Conservation (phyloP, 495 filamentous ascomycete species). For the Podospora tetraspora region DNA sequence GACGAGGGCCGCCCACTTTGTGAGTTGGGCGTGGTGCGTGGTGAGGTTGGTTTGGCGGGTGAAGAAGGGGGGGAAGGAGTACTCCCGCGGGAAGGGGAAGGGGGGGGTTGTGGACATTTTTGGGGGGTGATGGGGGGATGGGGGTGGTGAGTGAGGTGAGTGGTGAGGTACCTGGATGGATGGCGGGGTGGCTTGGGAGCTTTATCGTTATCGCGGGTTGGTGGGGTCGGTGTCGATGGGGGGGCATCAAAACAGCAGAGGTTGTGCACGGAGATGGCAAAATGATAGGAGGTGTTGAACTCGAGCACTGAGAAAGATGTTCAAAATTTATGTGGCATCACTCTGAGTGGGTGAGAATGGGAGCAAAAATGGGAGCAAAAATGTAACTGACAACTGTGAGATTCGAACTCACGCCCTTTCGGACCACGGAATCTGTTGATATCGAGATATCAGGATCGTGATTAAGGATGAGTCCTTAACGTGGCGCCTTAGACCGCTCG, state of each 20-base stretch:
- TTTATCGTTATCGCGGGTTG: conserved; percentile 7
- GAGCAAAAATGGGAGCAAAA: not conserved
- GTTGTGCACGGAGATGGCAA: not conserved
- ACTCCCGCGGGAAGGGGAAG: conserved; percentile 48
- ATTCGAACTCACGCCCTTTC: not conserved
- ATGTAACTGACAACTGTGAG: not conserved
- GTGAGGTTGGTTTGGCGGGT: conserved; percentile 70
- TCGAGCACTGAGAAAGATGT: not conserved
- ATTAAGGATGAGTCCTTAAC: not conserved
- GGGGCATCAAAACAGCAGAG: not conserved
- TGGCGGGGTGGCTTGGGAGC: conserved; percentile 1
- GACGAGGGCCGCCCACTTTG: conserved; percentile 80
- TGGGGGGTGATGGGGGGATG: not conserved
- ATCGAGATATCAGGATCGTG: not conserved
- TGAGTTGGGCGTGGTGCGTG: conserved; percentile 70
- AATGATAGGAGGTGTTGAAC: not conserved
- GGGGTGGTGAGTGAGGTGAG: not conserved
- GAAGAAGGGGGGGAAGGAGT: conserved; percentile 72
- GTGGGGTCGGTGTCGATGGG: not conserved
- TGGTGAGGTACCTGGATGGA: not conserved
- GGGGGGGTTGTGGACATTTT: conserved; percentile 19
- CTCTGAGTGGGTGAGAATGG: not conserved
- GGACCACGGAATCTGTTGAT: not conserved
- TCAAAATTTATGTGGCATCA: not conserved
- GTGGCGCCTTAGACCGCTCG: not conserved